Conservation (phyloP, 805 yeast genomes). For the Pichia cephalocereana region DNA sequence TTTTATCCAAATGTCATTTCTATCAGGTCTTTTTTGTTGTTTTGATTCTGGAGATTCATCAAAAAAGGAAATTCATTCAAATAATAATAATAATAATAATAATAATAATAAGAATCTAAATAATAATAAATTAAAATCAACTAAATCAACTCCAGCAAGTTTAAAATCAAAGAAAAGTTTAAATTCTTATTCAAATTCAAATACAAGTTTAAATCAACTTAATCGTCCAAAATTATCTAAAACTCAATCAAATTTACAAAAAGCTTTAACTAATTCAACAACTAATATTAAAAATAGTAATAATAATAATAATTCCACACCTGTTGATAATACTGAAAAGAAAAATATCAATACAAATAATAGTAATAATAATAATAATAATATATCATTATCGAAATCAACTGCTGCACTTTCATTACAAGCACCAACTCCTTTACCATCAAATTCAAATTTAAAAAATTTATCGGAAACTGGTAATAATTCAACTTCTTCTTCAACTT, state of each 20-base stretch:
- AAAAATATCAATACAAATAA: not conserved
- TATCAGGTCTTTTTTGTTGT: constrained; percentile 28
- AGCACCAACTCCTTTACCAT: too few species aligned
- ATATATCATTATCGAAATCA: not conserved
- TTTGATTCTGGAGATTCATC: constrained; percentile 24
- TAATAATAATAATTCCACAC: not conserved
- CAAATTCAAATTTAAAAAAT: too few species aligned
- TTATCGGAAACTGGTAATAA: not conserved
- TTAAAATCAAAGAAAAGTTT: not conserved
- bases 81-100: too few species aligned
- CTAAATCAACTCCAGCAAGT: not conserved
- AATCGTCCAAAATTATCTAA: constrained; percentile 20
- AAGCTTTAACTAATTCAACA: constrained; percentile 22
- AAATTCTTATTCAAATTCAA: not conserved
- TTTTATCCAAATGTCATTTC: constrained; percentile 23
- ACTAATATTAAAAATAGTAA: not conserved
- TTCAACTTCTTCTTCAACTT: not conserved
- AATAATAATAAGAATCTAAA: too few species aligned
- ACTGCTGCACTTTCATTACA: too few species aligned
- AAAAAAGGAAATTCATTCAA: constrained; percentile 15
- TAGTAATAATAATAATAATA: not conserved
- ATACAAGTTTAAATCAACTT: not conserved
- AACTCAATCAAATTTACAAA: constrained; percentile 28
- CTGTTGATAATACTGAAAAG: too few species aligned
- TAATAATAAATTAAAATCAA: not conserved